Evolutionary conservation across 2,329 filamentous ascomycete species (phyloP), one percentile per base, ranked within the genome.

Genomic region (Pseudonectria foliicola): DNA sequence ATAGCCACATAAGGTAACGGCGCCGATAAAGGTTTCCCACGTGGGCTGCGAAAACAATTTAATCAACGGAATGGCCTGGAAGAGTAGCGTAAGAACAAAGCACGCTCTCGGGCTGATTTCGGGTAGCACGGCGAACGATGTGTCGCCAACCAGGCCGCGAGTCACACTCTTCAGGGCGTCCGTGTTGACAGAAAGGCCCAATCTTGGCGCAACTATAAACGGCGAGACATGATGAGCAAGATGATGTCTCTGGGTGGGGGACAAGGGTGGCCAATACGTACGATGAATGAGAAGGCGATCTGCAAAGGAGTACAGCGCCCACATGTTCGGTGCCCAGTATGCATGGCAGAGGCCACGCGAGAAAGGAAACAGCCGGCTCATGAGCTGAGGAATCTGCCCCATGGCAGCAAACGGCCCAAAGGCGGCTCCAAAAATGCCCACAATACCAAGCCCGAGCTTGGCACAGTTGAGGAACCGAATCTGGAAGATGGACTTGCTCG

Each of bases 321-420:
- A 98, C 2, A 95, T 68, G 49, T 98, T 98, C 0, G 92, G 89
- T 10, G 92, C 92, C 92, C 92, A 98, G 60, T 98, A 98, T 1
- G 92, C 92, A 65, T 98, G 92, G 57, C 90, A 96, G 4, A 98
- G 68, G 1, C 92, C 92, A 40, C 92, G 74, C 1, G 88, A 88
- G 59, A 98, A 98, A 1, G 92, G 92, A 52, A 98, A 98, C 7
- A 98, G 67, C 25, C 92, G 75, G 54, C 79, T 82, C 40, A 92
- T 62, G 14, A 98, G 69, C 63, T 96, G 92, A 10, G 82, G 75
- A 12, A 95, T 75, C 61, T 96, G 92, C 7, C 76, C 78, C 76
- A 82, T 82, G 39, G 80, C 70, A 4, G 74, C 80, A 61, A 96
- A 98, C 0, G 92, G 92, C 0, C 87, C 92, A 59, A 98, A 93